Conservation (phyloP, 2,329 filamentous ascomycete genomes). For the Fusarium sp. region DNA sequence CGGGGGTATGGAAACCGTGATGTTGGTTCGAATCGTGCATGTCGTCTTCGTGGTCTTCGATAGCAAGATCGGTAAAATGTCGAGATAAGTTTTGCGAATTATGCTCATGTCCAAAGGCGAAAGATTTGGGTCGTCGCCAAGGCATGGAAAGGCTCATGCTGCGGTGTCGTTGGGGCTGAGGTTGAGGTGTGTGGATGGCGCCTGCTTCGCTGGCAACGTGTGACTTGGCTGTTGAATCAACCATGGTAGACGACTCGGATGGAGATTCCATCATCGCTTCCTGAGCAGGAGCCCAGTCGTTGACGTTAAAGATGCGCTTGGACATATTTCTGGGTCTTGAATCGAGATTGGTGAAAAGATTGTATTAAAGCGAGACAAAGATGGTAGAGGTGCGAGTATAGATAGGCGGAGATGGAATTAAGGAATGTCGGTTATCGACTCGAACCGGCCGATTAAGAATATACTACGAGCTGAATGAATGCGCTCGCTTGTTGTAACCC, state of each 20-base stretch:
- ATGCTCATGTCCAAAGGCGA: conserved; percentile 52
- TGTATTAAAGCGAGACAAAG: conserved; percentile 4
- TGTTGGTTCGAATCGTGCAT: conserved; percentile 43
- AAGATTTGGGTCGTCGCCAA: conserved; percentile 62
- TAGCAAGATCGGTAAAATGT: conserved; percentile 47
- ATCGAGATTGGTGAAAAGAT: not conserved
- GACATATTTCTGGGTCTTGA: conserved; percentile 44
- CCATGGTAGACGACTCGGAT: conserved; percentile 33
- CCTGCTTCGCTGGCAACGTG: conserved; percentile 20
- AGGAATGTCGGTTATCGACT: conserved; percentile 11
- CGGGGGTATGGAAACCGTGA: conserved; percentile 43
- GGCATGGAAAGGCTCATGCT: conserved; percentile 63
- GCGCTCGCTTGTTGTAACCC: conserved; percentile 6
- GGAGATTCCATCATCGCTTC: conserved; percentile 53
- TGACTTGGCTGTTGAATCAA: conserved; percentile 17
- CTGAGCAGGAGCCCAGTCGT: conserved; percentile 57
- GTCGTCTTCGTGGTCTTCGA: conserved; percentile 50
- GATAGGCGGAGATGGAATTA: not conserved
- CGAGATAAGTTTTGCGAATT: conserved; percentile 45
- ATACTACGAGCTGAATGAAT: conserved; percentile 2
- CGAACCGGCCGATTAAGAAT: not conserved
- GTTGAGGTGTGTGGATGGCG: conserved; percentile 6
- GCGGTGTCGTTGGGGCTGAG: conserved; percentile 54
- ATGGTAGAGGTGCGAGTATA: not conserved
- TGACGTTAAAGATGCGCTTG: conserved; percentile 54